These are phyloP conservation scores for Rhizoctonia solani DNA, from an alignment of 1,284 basidiomycete species.

Conservation along the genomic window DNA sequence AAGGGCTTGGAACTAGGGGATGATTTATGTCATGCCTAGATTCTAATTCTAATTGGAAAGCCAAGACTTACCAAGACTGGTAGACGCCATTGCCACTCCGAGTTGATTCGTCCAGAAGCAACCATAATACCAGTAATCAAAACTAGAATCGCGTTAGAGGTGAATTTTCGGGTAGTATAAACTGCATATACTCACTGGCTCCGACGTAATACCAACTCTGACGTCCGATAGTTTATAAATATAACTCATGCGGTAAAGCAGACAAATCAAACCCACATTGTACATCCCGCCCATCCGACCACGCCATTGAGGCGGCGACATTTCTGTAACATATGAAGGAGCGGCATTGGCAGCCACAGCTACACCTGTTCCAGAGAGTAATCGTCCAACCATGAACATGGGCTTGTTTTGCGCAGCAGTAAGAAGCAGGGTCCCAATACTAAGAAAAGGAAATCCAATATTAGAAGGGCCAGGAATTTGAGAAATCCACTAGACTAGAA, in stretches of 20 bases:
- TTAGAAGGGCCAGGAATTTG: background rate
- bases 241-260: background rate
- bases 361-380: conserved; percentile 41
- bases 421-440: conserved; percentile 41
- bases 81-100: conserved; percentile 42
- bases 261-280: background rate
- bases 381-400: conserved; percentile 44
- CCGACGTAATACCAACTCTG: conserved; percentile 27
- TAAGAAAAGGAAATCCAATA: conserved; percentile 6
- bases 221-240: background rate
- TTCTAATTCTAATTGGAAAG: background rate
- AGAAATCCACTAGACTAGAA: background rate
- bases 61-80: conserved; percentile 39
- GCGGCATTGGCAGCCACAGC: conserved; percentile 39
- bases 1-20: conserved; percentile 11
- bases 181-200: background rate
- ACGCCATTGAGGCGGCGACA: conserved; percentile 42
- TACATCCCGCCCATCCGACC: conserved; percentile 43
- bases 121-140: conserved; percentile 44
- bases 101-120: conserved; percentile 40
- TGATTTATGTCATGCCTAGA: background rate
- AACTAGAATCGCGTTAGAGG: conserved; percentile 42
- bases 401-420: conserved; percentile 40
- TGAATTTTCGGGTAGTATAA: conserved; percentile 39
- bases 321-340: conserved; percentile 43